These are phyloP conservation scores for Leccinum huronense DNA, from an alignment of 1,284 basidiomycete species.

Conservation along the genomic window DNA sequence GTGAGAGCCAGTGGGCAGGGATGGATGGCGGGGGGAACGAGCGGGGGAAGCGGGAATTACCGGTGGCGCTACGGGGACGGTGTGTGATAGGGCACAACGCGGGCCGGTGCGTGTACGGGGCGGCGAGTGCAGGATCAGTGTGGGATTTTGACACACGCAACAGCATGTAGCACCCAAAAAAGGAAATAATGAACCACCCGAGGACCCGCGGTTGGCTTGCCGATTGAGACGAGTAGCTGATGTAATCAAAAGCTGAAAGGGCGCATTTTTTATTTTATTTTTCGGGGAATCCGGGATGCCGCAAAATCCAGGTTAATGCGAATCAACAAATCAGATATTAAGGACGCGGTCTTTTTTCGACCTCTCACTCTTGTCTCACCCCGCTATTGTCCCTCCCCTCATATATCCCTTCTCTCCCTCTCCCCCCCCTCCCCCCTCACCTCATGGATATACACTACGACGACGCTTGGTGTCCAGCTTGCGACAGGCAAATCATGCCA, in stretches of 20 bases:
- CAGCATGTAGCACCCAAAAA: constrained; percentile 28
- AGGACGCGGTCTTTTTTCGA: constrained; percentile 30
- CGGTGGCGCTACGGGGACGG: constrained; percentile 27
- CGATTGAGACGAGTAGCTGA: constrained; percentile 30
- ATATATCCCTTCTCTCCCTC: constrained; percentile 13
- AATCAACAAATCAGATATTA: constrained; percentile 42
- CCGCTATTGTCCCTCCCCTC: neutral
- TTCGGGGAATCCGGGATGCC: constrained; percentile 31
- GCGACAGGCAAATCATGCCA: constrained; percentile 67
- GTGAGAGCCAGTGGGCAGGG: constrained; percentile 10
- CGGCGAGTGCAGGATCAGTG: constrained; percentile 27
- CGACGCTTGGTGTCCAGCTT: constrained; percentile 71
- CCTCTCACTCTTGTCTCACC: constrained; percentile 25
- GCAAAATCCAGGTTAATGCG: constrained; percentile 21
- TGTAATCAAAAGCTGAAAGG: constrained; percentile 32
- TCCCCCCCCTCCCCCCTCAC: neutral
- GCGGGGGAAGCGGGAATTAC: constrained; percentile 18
- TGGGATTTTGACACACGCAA: constrained; percentile 23
- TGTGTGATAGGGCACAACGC: constrained; percentile 11
- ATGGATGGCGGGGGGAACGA: constrained; percentile 16
- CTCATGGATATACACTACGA: constrained; percentile 53
- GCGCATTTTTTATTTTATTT: constrained; percentile 14
- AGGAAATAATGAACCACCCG: constrained; percentile 21
- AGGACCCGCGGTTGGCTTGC: constrained; percentile 35
- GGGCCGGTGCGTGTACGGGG: constrained; percentile 20